Evolutionary conservation across 495 filamentous ascomycete species (phyloP).

Genomic region (Penicillium herquei): DNA sequence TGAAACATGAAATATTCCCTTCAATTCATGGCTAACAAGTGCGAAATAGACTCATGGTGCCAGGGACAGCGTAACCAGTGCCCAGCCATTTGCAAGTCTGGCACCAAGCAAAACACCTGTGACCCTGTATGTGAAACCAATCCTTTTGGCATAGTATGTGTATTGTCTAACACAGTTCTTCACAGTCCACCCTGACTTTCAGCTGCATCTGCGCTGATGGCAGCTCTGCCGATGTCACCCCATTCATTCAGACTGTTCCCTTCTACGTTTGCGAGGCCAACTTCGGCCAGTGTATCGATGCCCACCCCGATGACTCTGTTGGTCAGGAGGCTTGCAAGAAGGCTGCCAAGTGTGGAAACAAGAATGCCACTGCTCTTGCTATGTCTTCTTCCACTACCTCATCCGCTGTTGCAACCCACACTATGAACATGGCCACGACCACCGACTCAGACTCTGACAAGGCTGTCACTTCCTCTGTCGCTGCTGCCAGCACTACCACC

Average conservation of each 20-base stretch:
- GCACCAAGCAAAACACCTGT: conserved; percentile 41
- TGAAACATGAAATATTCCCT: background rate
- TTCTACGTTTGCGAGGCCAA: conserved; percentile 54
- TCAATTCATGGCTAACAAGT: background rate
- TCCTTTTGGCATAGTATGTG: background rate
- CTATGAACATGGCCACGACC: conserved; percentile 28
- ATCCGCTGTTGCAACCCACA: conserved; percentile 19
- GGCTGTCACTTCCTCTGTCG: conserved; percentile 29
- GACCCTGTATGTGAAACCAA: conserved; percentile 35
- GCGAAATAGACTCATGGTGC: conserved; percentile 43
- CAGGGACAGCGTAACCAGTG: conserved; percentile 44
- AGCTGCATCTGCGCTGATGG: conserved; percentile 55
- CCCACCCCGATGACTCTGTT: conserved; percentile 42
- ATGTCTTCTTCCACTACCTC: conserved; percentile 20
- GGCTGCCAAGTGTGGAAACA: conserved; percentile 43
- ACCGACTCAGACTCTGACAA: conserved; percentile 20
- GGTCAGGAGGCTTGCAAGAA: conserved; percentile 46
- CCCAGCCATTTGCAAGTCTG: conserved; percentile 45
- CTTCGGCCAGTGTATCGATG: conserved; percentile 49
- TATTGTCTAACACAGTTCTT: background rate
- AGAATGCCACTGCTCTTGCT: conserved; percentile 40
- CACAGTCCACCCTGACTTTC: conserved; percentile 50
- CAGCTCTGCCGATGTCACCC: conserved; percentile 47
- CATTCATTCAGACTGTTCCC: conserved; percentile 55
- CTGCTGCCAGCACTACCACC: conserved; percentile 26